Conservation (phyloP, 1,284 basidiomycete species). For the Apiotrichum laibachii region DNA sequence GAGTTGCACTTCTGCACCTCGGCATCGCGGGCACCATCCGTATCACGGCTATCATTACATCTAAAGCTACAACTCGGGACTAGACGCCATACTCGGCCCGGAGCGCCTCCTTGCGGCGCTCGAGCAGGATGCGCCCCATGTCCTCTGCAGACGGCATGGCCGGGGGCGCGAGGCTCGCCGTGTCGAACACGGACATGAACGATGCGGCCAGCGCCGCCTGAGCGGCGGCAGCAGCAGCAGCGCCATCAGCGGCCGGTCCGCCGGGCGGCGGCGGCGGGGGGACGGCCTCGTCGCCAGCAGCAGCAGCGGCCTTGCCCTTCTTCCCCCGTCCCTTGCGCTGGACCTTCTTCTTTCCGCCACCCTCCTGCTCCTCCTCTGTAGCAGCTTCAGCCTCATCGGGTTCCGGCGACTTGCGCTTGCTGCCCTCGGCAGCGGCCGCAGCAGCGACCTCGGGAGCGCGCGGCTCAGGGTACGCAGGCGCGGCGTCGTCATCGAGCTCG, state of each 20-base stretch:
- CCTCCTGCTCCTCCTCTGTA: not conserved
- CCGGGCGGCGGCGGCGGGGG: conserved; percentile 24
- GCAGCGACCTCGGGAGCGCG: not conserved
- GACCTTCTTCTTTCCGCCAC: conserved; percentile 12
- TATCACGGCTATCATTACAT: too few relatives aligned
- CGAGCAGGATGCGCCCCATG: conserved; percentile 74
- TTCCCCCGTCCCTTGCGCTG: conserved; percentile 62
- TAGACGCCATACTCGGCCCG: conserved; percentile 68
- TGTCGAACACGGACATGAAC: conserved; percentile 70
- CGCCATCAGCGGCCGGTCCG: conserved; percentile 12
- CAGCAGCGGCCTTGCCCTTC: conserved; percentile 59
- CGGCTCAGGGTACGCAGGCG: conserved; percentile 17
- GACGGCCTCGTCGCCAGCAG: conserved; percentile 48
- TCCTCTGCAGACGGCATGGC: conserved; percentile 70
- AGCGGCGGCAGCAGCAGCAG: conserved; percentile 20
- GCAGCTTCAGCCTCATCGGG: conserved; percentile 12
- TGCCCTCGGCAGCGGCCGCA: not conserved
- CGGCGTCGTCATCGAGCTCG: conserved; percentile 9
- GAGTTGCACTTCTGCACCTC: too few relatives aligned
- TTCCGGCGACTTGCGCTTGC: conserved; percentile 20
- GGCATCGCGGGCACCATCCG: too few relatives aligned
- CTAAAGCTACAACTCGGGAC: too few relatives aligned
- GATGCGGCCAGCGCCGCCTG: conserved; percentile 31
- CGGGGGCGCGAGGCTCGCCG: conserved; percentile 70
- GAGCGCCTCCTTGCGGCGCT: conserved; percentile 74